Evolutionary conservation across 1,284 basidiomycete species (phyloP).

Genomic region (Ganoderma lucidum): DNA sequence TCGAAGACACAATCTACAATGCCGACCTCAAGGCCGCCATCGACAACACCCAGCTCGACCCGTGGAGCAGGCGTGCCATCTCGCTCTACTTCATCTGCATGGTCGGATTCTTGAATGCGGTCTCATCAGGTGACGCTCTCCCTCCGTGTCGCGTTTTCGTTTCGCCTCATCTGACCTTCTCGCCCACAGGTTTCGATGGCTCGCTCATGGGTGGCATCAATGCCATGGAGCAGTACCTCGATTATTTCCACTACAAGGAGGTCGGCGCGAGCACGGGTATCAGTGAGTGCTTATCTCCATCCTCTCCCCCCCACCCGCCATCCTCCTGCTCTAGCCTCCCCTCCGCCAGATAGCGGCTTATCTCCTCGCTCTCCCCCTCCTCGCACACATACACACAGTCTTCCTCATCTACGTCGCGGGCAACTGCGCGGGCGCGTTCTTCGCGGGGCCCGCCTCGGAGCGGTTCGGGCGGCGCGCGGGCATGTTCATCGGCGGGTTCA

Average conservation of each 20-base stretch:
- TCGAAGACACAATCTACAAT: slow-evolving; percentile 23
- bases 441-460: slow-evolving; percentile 22
- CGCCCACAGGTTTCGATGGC: slow-evolving; percentile 20
- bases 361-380: not conserved
- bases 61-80: slow-evolving; percentile 18
- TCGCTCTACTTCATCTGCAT: slow-evolving; percentile 26
- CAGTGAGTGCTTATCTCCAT: slow-evolving; percentile 11
- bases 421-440: slow-evolving; percentile 20
- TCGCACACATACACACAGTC: slow-evolving; percentile 1
- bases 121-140: slow-evolving; percentile 14
- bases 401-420: slow-evolving; percentile 25
- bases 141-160: not conserved
- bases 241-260: slow-evolving; percentile 18
- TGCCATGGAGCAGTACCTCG: slow-evolving; percentile 22
- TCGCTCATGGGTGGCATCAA: slow-evolving; percentile 27
- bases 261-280: slow-evolving; percentile 21
- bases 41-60: slow-evolving; percentile 23
- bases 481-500: slow-evolving; percentile 19
- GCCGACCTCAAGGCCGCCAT: slow-evolving; percentile 22
- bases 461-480: slow-evolving; percentile 20
- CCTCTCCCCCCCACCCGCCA: too few species aligned
- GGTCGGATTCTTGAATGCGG: slow-evolving; percentile 23
- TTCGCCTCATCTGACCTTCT: slow-evolving; percentile 1
- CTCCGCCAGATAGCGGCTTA: not conserved
- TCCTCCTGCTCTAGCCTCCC: not conserved